Evolutionary conservation across 2,329 filamentous ascomycete genomes (phyloP).

Genomic region (Drechslera avenae): DNA sequence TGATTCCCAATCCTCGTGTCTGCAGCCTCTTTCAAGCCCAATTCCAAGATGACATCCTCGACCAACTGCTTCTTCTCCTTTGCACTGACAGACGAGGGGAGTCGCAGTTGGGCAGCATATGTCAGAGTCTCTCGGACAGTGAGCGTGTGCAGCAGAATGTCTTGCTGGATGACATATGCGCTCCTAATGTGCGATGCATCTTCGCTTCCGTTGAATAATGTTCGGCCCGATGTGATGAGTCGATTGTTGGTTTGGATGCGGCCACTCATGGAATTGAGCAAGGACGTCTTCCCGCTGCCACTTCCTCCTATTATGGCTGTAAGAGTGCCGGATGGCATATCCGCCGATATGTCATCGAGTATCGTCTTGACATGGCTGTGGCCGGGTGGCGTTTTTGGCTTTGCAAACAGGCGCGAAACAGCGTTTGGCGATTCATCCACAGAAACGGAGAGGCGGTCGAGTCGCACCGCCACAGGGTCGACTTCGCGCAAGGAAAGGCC

Average conservation of each 20-base stretch:
- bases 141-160: conserved; percentile 72
- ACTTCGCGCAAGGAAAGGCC: conserved; percentile 56
- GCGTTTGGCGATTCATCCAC: conserved; percentile 62
- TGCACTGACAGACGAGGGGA: conserved; percentile 66
- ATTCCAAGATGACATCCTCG: conserved; percentile 75
- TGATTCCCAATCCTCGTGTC: conserved; percentile 74
- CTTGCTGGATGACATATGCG: conserved; percentile 78
- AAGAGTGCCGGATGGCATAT: conserved; percentile 68
- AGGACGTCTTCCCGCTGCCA: conserved; percentile 67
- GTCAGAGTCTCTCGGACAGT: conserved; percentile 76
- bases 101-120: conserved; percentile 73
- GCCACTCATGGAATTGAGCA: conserved; percentile 72
- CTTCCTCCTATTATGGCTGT: conserved; percentile 78
- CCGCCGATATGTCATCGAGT: conserved; percentile 66
- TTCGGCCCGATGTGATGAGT: conserved; percentile 57
- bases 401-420: conserved; percentile 32
- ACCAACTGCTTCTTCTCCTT: conserved; percentile 68
- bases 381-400: conserved; percentile 29
- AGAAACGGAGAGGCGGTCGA: conserved; percentile 60
- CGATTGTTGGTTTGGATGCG: conserved; percentile 66
- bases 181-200: conserved; percentile 60
- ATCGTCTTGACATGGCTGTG: conserved; percentile 54
- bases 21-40: conserved; percentile 78
- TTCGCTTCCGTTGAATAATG: conserved; percentile 65
- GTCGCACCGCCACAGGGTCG: conserved; percentile 60